Evolutionary conservation across 2,329 filamentous ascomycete species (phyloP).

Genomic region (Xylariaceae sp.): DNA sequence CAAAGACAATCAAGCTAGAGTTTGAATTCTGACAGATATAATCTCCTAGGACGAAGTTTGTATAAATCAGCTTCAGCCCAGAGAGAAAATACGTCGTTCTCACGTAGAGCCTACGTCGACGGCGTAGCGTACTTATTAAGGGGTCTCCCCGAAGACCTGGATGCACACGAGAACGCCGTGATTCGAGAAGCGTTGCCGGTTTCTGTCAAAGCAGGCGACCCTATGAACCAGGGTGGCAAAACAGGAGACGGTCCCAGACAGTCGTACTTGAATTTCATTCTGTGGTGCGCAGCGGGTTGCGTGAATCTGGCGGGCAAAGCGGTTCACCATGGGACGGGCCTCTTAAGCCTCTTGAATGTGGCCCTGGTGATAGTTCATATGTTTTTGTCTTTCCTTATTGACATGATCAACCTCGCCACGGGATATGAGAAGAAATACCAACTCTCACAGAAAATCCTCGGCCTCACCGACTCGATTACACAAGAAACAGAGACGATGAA

Average conservation of each 20-base stretch:
- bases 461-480: too few species aligned
- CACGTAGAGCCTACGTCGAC: conserved; percentile 61
- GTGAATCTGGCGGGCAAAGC: too few species aligned
- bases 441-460: conserved; percentile 57
- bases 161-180: conserved; percentile 48
- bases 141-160: conserved; percentile 56
- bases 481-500: too few species aligned
- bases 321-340: too few species aligned
- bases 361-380: conserved; percentile 57
- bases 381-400: conserved; percentile 53
- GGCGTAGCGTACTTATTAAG: conserved; percentile 61
- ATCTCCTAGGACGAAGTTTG: conserved; percentile 20
- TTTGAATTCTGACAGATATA: neutral
- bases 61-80: conserved; percentile 30
- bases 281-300: conserved; percentile 55
- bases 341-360: conserved; percentile 52
- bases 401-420: conserved; percentile 51
- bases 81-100: conserved; percentile 41
- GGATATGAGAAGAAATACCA: conserved; percentile 64
- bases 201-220: conserved; percentile 16
- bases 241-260: conserved; percentile 5
- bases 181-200: conserved; percentile 49
- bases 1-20: neutral
- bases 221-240: conserved; percentile 3
- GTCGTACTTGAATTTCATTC: conserved; percentile 42